Evolutionary conservation across 345 rosid genomes (phyloP).

Genomic region (Rubroshorea leprosula): DNA sequence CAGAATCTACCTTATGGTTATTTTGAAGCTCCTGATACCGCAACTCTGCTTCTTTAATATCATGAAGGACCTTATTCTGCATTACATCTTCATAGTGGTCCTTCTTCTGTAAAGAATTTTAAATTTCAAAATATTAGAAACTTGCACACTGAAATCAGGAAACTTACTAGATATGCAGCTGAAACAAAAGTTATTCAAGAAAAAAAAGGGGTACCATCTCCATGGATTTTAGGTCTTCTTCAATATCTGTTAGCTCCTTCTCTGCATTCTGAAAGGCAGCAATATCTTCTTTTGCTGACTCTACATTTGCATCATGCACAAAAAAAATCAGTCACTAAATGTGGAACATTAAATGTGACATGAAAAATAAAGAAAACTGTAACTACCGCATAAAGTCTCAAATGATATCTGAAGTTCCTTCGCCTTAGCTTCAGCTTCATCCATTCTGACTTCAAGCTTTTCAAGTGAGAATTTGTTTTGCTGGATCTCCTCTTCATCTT

Average conservation of each 20-base stretch:
- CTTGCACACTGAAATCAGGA: slow-evolving; percentile 7
- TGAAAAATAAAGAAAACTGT: background rate
- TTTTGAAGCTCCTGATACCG: slow-evolving; percentile 45
- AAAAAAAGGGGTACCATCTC: slow-evolving; percentile 39
- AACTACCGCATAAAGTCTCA: slow-evolving; percentile 65
- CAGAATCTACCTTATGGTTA: slow-evolving; percentile 46
- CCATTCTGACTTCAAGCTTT: slow-evolving; percentile 34
- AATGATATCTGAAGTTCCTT: slow-evolving; percentile 48
- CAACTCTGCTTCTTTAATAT: slow-evolving; percentile 62
- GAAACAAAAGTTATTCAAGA: slow-evolving; percentile 5
- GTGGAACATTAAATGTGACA: background rate
- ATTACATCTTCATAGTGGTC: slow-evolving; percentile 69
- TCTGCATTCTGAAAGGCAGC: slow-evolving; percentile 74
- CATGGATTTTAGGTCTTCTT: slow-evolving; percentile 49
- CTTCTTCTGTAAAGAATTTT: slow-evolving; percentile 50
- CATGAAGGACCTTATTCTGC: slow-evolving; percentile 64
- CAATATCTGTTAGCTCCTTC: slow-evolving; percentile 61
- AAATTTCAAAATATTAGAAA: slow-evolving; percentile 18
- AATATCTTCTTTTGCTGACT: slow-evolving; percentile 69
- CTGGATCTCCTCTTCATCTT: slow-evolving; percentile 40
- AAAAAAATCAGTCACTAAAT: slow-evolving; percentile 5
- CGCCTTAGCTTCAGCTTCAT: slow-evolving; percentile 57
- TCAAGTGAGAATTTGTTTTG: slow-evolving; percentile 46
- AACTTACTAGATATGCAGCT: slow-evolving; percentile 8
- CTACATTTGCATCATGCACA: slow-evolving; percentile 23